Evolutionary conservation across 768 basidiomycete genomes (phyloP).

Genomic region (Psilocybe sp.): DNA sequence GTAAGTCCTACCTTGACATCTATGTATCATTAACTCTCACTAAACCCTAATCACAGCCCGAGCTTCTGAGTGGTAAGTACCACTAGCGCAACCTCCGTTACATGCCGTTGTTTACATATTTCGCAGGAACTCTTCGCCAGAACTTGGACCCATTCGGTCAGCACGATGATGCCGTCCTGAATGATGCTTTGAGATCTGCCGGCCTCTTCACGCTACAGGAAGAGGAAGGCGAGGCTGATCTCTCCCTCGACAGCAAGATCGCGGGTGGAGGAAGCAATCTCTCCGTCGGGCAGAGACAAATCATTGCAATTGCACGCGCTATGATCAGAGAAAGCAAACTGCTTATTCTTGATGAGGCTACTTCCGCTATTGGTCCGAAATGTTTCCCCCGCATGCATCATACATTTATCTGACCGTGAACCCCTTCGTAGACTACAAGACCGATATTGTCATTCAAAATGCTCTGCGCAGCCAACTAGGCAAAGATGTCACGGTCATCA

Average conservation of each 20-base stretch:
- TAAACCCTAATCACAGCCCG: constrained; percentile 27
- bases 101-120: neutral
- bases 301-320: constrained; percentile 63
- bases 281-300: constrained; percentile 73
- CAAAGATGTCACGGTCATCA: constrained; percentile 57
- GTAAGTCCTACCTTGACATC: constrained; percentile 12
- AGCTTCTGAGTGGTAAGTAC: constrained; percentile 48
- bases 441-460: constrained; percentile 69
- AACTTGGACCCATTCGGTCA: constrained; percentile 66
- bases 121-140: constrained; percentile 43
- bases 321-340: constrained; percentile 57
- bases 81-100: neutral
- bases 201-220: constrained; percentile 37
- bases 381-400: neutral
- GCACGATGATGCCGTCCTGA: constrained; percentile 47
- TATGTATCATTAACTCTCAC: neutral
- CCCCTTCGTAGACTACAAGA: constrained; percentile 43
- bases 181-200: constrained; percentile 38
- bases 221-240: constrained; percentile 44
- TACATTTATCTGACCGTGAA: neutral
- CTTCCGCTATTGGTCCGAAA: constrained; percentile 46
- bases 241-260: constrained; percentile 43
- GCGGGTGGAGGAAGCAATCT: constrained; percentile 64
- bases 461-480: constrained; percentile 68
- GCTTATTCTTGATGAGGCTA: constrained; percentile 60